Conservation (phyloP, 2,329 filamentous ascomycete species). For the Trichoderma afroharzianum region DNA sequence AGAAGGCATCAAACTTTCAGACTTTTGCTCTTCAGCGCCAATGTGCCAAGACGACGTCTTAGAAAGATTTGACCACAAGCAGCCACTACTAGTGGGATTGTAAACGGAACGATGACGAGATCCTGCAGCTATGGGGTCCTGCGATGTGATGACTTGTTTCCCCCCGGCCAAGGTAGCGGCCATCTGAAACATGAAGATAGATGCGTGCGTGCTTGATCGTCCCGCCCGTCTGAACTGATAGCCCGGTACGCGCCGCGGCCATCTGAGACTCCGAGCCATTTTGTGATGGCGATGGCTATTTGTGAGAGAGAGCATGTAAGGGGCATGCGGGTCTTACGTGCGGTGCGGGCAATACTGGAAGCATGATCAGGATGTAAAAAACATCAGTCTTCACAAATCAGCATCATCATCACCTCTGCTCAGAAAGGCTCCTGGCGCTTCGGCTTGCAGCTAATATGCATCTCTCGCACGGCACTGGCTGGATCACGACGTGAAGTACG, state of each 20-base stretch:
- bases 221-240: constrained; percentile 22
- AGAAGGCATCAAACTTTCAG: neutral
- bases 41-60: neutral
- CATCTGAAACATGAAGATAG: constrained; percentile 22
- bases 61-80: neutral
- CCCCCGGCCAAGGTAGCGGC: neutral
- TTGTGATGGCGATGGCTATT: constrained; percentile 3
- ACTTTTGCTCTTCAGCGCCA: neutral
- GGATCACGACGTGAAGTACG: neutral
- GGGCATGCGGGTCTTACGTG: constrained; percentile 1
- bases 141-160: constrained; percentile 17
- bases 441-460: neutral
- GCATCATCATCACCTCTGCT: neutral
- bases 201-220: constrained; percentile 29
- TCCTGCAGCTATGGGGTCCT: neutral
- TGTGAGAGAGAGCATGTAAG: neutral
- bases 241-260: constrained; percentile 12
- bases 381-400: neutral
- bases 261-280: neutral
- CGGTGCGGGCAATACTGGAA: neutral
- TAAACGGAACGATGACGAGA: neutral
- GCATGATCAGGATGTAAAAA: neutral
- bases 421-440: constrained; percentile 1
- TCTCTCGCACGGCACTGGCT: neutral
- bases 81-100: neutral